Conservation (phyloP, 2,329 filamentous ascomycete genomes). For the Cladosporium sp. region DNA sequence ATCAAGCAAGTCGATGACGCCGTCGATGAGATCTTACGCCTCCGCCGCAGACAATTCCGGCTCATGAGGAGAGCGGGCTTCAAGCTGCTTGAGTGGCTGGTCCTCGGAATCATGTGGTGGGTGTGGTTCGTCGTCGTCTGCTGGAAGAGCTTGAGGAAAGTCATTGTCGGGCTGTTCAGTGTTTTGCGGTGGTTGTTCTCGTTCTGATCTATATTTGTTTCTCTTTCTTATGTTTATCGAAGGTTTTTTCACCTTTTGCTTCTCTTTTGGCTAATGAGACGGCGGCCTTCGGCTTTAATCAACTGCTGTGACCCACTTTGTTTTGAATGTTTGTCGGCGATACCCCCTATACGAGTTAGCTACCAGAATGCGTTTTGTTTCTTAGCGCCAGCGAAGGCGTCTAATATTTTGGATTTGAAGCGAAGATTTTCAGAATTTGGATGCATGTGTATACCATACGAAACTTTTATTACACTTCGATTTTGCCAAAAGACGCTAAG, state of each 20-base stretch:
- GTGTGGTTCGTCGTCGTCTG: conserved; percentile 84
- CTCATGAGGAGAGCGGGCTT: conserved; percentile 75
- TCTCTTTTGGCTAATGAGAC: too few relatives aligned
- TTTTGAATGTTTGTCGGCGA: neutral
- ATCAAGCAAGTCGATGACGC: conserved; percentile 77
- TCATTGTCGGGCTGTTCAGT: neutral
- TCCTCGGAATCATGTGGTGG: conserved; percentile 90
- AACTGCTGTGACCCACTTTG: neutral
- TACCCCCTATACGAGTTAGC: neutral
- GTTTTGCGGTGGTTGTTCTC: conserved; percentile 6
- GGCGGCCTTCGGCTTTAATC: too few relatives aligned
- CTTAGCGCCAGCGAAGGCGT: neutral
- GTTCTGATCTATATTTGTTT: neutral
- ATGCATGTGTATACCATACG: too few relatives aligned
- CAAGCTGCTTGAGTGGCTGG: conserved; percentile 78
- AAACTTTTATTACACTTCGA: too few relatives aligned
- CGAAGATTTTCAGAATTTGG: too few relatives aligned
- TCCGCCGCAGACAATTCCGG: conserved; percentile 67
- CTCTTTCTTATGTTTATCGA: too few relatives aligned
- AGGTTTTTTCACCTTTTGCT: too few relatives aligned
- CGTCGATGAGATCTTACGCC: conserved; percentile 64
- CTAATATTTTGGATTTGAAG: neutral
- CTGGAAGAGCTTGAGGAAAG: conserved; percentile 2
- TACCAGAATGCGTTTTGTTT: neutral
- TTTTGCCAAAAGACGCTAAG: too few relatives aligned